Conservation (phyloP, 441 rosid species). For the Euphorbia schlechtendalii region DNA sequence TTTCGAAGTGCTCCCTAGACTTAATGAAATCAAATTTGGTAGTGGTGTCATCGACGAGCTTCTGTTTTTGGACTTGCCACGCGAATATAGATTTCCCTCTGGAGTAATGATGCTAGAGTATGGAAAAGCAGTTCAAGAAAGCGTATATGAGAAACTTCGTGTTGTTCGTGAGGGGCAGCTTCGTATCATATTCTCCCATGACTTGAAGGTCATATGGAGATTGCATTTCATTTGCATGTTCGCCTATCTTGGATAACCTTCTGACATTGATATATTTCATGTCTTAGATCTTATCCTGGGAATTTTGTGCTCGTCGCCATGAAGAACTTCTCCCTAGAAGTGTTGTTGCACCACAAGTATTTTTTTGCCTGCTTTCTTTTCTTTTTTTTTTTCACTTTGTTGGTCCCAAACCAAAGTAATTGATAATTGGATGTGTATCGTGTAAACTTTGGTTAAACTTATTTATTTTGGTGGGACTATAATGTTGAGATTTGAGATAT, state of each 20-base stretch:
- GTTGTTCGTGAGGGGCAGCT: constrained; percentile 98
- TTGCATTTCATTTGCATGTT: constrained; percentile 15
- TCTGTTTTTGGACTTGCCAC: constrained; percentile 80
- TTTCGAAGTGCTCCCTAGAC: constrained; percentile 92
- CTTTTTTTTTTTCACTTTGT: constrained; percentile 5
- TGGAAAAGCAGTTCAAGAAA: constrained; percentile 93
- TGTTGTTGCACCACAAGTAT: constrained; percentile 96
- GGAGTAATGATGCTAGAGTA: constrained; percentile 87
- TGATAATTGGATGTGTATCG: too few relatives aligned
- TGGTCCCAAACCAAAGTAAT: neutral
- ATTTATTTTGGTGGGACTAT: too few relatives aligned
- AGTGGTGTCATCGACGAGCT: constrained; percentile 97
- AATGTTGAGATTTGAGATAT: too few relatives aligned
- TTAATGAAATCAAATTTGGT: constrained; percentile 92
- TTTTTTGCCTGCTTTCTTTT: neutral
- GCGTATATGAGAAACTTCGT: constrained; percentile 93
- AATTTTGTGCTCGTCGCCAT: constrained; percentile 89
- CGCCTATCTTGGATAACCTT: constrained; percentile 13
- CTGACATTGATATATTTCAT: too few relatives aligned
- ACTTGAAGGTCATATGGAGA: constrained; percentile 58
- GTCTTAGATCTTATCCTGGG: constrained; percentile 89
- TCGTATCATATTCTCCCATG: constrained; percentile 80
- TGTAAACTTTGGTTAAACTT: too few relatives aligned
- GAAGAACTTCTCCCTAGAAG: constrained; percentile 97
- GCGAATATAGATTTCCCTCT: constrained; percentile 64